Evolutionary conservation across 441 rosid species (phyloP).

Genomic region (Theobroma grandiflorum): DNA sequence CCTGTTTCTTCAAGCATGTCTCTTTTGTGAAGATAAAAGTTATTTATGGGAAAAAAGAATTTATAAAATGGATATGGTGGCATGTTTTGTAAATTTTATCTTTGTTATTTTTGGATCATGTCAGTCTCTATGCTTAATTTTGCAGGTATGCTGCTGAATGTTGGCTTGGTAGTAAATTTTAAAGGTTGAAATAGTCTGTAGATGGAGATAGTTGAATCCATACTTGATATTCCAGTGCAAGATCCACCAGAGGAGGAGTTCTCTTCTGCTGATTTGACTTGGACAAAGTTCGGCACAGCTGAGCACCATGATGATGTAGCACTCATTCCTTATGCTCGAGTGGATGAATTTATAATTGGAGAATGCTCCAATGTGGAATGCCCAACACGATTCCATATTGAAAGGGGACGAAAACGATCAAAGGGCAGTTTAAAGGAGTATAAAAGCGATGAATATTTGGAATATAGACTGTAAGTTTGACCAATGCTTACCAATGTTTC

Average conservation of each 20-base stretch:
- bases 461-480: conserved; percentile 77
- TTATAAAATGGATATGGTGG: background rate
- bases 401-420: conserved; percentile 79
- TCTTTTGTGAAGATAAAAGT: background rate
- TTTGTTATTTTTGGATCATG: background rate
- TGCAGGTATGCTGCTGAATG: conserved; percentile 34
- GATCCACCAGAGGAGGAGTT: conserved; percentile 80
- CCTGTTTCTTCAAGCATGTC: background rate
- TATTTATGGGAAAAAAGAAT: background rate
- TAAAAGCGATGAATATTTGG: conserved; percentile 84
- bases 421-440: conserved; percentile 76
- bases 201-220: conserved; percentile 68
- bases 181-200: background rate
- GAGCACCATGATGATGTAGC: conserved; percentile 91
- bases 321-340: conserved; percentile 75
- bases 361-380: conserved; percentile 85
- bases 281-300: conserved; percentile 85
- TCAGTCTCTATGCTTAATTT: conserved; percentile 6
- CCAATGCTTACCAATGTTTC: background rate
- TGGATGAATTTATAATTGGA: conserved; percentile 85
- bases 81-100: background rate
- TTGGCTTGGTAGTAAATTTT: conserved; percentile 14
- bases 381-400: conserved; percentile 93
- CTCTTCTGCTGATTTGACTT: conserved; percentile 73
- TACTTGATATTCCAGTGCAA: conserved; percentile 69